These are phyloP conservation scores for Neostapfia colusana DNA, from an alignment of 176 grass and related monocot genomes.

Conservation along the genomic window DNA sequence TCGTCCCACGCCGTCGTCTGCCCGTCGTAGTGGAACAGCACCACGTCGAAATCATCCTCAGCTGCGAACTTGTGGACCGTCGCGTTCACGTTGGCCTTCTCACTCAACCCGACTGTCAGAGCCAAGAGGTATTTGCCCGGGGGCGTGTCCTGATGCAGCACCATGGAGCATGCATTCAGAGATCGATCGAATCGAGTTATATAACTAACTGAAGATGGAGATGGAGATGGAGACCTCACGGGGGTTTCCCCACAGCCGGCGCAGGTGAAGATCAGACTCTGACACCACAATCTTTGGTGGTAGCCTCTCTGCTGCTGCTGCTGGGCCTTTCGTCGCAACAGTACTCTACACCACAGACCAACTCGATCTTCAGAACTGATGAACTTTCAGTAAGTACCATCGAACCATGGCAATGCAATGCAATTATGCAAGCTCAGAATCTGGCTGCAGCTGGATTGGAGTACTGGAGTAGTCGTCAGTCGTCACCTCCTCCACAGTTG, in stretches of 20 bases:
- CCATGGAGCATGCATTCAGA: too few relatives aligned
- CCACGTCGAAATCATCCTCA: not conserved
- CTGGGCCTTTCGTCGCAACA: not conserved
- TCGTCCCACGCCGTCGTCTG: constrained; percentile 39
- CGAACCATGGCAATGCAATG: too few relatives aligned
- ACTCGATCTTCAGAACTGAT: too few relatives aligned
- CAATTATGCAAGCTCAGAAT: too few relatives aligned
- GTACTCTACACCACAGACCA: not conserved
- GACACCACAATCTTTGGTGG: constrained; percentile 37
- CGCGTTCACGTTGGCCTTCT: constrained; percentile 36
- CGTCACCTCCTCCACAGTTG: too few relatives aligned
- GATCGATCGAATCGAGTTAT: too few relatives aligned
- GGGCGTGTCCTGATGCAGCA: constrained; percentile 19
- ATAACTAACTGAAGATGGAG: too few relatives aligned
- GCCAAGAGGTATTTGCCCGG: constrained; percentile 27
- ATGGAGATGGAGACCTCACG: too few relatives aligned
- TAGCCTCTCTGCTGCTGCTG: constrained; percentile 47
- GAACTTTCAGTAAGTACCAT: too few relatives aligned
- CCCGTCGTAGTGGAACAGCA: constrained; percentile 52
- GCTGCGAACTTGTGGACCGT: constrained; percentile 29
- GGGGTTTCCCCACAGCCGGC: constrained; percentile 58
- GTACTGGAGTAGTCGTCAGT: too few relatives aligned
- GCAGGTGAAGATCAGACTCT: constrained; percentile 54
- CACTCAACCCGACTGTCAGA: constrained; percentile 1
- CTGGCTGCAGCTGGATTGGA: too few relatives aligned